A percentile compares a stretch with the other conserved stretches of the same genome.
phyloP scores from a whole-genome alignment of 1,284 basidiomycete genomes.

The Apiotrichum siamense region DNA sequence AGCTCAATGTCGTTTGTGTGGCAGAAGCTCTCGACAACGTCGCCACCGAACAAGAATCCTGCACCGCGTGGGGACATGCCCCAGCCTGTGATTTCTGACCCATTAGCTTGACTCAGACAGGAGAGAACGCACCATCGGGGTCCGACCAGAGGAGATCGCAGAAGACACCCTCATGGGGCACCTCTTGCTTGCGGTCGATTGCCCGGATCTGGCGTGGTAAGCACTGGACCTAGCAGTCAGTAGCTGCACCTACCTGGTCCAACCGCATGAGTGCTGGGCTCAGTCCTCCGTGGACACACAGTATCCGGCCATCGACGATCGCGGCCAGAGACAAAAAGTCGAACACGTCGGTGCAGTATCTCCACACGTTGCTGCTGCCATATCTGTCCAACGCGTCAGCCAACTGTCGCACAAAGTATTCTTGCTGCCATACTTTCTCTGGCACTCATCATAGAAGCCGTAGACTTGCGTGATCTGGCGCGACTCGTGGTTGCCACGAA shows the following conservation, averaged over 20 bases:
- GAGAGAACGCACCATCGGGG: slow-evolving; percentile 68
- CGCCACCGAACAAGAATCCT: slow-evolving; percentile 89
- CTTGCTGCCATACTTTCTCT: slow-evolving; percentile 59
- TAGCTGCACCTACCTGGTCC: slow-evolving; percentile 68
- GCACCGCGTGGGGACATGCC: slow-evolving; percentile 94
- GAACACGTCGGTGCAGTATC: slow-evolving; percentile 97
- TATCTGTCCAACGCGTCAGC: slow-evolving; percentile 51
- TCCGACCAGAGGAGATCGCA: slow-evolving; percentile 98
- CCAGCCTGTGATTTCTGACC: slow-evolving; percentile 78
- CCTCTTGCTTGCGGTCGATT: slow-evolving; percentile 95
- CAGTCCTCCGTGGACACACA: slow-evolving; percentile 87
- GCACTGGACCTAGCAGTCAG: too few relatives aligned
- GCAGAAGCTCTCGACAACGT: slow-evolving; percentile 83
- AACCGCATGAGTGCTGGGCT: slow-evolving; percentile 77
- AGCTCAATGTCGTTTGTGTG: slow-evolving; percentile 90
- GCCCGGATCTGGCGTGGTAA: slow-evolving; percentile 66
- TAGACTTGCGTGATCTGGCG: slow-evolving; percentile 98
- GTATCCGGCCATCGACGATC: slow-evolving; percentile 89
- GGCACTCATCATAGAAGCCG: slow-evolving; percentile 98
- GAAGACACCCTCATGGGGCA: slow-evolving; percentile 99
- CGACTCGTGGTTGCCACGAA: slow-evolving; percentile 98
- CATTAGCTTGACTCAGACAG: neutral
- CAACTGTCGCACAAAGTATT: neutral
- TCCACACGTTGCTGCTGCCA: slow-evolving; percentile 90
- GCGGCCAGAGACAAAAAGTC: slow-evolving; percentile 93